Base-by-base conservation (phyloP, 768 basidiomycete genomes). In the Cubamyces lactineus region DNA sequence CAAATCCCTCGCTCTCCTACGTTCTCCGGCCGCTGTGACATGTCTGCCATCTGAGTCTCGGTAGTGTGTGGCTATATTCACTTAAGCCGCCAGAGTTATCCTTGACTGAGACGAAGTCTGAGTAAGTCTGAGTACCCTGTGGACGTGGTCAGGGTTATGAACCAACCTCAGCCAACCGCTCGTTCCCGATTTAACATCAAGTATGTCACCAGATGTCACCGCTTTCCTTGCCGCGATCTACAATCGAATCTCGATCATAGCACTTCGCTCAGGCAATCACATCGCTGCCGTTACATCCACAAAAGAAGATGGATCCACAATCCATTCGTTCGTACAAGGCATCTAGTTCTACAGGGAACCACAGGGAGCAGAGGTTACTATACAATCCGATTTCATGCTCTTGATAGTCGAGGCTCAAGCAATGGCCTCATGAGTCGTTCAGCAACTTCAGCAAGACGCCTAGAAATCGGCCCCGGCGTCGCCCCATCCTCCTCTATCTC, bases 401-500 rank as follows among this genome's bases (percentile, higher is more conserved):
- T 58, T 26, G 11, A 19, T 26, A 9, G 9, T 28, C 26, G 46
- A 58, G 42, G 12, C 47, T 28, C 15, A 23, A 9, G 9, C 45
- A 13, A 21, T 43, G 16, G 53, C 53, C 9, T n/a, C 34, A 34
- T 34, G 34, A 9, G 21, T 23, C 6, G 5, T 42, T 45, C 17
- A 43, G 42, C 16, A 5, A 41, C 38, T 23, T 34, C 11, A 34
- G 34, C 34, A 50, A 46, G 39, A 19, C n/a, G 16, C 21, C 46
- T 28, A 63, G 34, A 34, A 47, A 5, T 63, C 62, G 34, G 63
- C 65, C 48, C 75, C 75, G 23, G 75, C 77, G 58, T 78, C 84
- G 12, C 72, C 78, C 86, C 90, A 92, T 34, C 93, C 92, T 12
- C 91, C 92, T 70, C 83, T 89, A 71, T 96, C 94, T 71, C 91